phyloP scores from a whole-genome alignment of 129 eudicot species.

The Escallonia rubra region DNA sequence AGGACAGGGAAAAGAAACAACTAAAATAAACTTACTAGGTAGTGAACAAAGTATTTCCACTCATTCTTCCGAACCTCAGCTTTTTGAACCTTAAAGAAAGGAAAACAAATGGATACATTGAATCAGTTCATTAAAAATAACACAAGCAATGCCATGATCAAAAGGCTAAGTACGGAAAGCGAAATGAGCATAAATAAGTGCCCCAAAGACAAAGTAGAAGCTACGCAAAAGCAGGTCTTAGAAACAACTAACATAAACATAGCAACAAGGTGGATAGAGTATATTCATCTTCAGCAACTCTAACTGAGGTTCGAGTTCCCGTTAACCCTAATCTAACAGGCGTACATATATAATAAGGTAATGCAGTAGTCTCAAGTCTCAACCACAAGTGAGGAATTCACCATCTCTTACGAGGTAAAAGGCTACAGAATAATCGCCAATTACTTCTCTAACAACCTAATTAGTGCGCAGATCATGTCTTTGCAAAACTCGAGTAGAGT shows the following conservation, averaged over 20 bases:
- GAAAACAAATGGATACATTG: slow-evolving; percentile 9
- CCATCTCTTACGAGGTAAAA: too few relatives aligned
- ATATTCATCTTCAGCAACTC: not conserved
- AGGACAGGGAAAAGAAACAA: not conserved
- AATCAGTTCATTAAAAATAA: slow-evolving; percentile 1
- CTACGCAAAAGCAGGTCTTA: not conserved
- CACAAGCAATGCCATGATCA: not conserved
- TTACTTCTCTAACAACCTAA: too few relatives aligned
- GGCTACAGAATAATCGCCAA: too few relatives aligned
- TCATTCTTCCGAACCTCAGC: slow-evolving; percentile 60
- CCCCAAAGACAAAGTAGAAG: not conserved
- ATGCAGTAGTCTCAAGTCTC: too few relatives aligned
- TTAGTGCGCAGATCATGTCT: too few relatives aligned
- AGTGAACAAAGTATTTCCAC: slow-evolving; percentile 89
- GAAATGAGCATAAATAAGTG: not conserved
- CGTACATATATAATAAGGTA: too few relatives aligned
- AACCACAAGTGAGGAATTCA: too few relatives aligned
- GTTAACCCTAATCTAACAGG: too few relatives aligned
- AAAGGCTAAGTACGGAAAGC: not conserved
- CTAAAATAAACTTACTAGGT: slow-evolving; percentile 57
- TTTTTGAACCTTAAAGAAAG: slow-evolving; percentile 64
- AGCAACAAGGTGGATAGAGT: not conserved
- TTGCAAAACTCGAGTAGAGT: too few relatives aligned
- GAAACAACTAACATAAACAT: too few relatives aligned
- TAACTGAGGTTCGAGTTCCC: not conserved